A percentile compares a stretch with the other conserved stretches of the same genome.
Evolutionary conservation across 192 early-diverging fungal genomes (phyloP).

Genomic region (Pilaira anomala): DNA sequence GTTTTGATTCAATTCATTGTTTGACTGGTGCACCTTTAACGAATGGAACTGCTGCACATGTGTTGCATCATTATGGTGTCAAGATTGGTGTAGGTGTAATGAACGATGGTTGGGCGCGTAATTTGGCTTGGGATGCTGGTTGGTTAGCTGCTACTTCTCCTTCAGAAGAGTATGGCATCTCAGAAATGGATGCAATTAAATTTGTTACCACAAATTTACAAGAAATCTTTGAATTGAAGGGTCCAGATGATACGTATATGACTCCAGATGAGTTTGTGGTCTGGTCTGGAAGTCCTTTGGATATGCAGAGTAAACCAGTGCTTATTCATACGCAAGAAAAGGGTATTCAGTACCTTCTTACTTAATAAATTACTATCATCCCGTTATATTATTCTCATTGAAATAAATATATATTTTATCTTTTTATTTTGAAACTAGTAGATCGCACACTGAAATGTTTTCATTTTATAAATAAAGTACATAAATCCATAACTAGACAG

Average conservation of each 20-base stretch:
- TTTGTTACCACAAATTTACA: conserved; percentile 70
- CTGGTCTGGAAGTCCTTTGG: conserved; percentile 63
- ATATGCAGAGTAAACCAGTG: conserved; percentile 44
- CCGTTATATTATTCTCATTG: too few species aligned
- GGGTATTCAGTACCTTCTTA: conserved; percentile 3
- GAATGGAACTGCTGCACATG: conserved; percentile 48
- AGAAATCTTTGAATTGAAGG: conserved; percentile 55
- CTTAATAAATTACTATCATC: too few species aligned
- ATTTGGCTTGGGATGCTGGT: conserved; percentile 76
- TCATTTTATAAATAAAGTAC: too few species aligned
- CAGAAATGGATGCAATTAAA: conserved; percentile 63
- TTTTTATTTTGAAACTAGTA: too few species aligned
- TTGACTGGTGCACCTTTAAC: conserved; percentile 51
- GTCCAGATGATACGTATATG: conserved; percentile 12
- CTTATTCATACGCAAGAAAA: conserved; percentile 18
- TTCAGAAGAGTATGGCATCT: conserved; percentile 32
- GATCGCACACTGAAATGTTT: too few species aligned
- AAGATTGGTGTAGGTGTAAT: conserved; percentile 53
- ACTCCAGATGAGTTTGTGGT: conserved; percentile 46
- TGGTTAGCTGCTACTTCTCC: conserved; percentile 50
- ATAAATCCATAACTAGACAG: too few species aligned
- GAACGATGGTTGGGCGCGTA: conserved; percentile 54
- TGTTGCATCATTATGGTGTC: conserved; percentile 57
- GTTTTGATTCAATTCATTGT: conserved; percentile 61
- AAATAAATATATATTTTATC: too few species aligned